Evolutionary conservation across 441 rosid species (phyloP), one percentile per base, ranked within the genome.

Genomic region (Eutrema salsugineum): DNA sequence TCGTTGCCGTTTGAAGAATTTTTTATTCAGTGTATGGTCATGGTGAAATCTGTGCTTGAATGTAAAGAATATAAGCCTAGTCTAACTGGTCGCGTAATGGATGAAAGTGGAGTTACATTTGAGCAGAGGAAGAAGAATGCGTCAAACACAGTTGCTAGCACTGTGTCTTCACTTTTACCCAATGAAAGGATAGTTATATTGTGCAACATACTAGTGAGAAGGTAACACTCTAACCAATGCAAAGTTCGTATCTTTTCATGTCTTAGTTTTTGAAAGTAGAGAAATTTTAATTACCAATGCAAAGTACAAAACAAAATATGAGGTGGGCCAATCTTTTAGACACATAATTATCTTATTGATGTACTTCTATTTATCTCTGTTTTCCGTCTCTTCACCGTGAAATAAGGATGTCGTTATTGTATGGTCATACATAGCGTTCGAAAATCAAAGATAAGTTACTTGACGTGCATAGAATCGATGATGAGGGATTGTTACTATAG

Each of bases 61-160:
- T 96, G 99, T 85, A 91, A 88, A 80, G 98, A 96, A 74, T 96
- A 96, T 83, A 96, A 91, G 81, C 93, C 87, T 66, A 87, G 81
- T 79, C 85, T 84, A 66, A 88, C 89, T 46, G 99, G 98, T 71
- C 92, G 97, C 47, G 99, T 93, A 74, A 83, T 93, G 85, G 94
- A 91, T 82, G 99, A 86, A 78, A 89, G 75, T 62, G 86, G 83
- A 54, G 84, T 80, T 73, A 84, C 98, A 11, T 46, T 81, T 38
- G 99, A 91, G 81, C 87, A 96, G 87, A 72, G 82, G 90, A 96
- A 91, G 87, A 93, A 91, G 73, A 93, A 85, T 72, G 83, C 90
- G 56, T 91, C 97, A 35, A 79, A 68, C 84, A 82, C 74, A 75
- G 89, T 87, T 80, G 87, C 87, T 73, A 86, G 89, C 61, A 82